phyloP scores from a whole-genome alignment of 352 stramenopile species.

The Phytopythium sindhum region DNA sequence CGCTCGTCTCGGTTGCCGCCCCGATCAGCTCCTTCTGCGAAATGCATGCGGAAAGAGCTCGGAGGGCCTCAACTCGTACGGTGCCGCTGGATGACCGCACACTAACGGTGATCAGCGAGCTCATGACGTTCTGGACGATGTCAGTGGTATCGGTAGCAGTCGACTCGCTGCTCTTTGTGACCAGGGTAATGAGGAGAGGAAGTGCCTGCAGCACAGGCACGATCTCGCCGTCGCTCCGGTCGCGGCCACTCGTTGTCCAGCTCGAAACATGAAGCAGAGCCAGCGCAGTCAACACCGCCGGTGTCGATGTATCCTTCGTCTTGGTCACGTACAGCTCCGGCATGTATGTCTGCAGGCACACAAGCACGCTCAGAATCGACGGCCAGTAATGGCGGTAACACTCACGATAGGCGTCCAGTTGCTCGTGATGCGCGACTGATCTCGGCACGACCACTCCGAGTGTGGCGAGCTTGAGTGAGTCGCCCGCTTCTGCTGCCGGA shows the following conservation, averaged over 20 bases:
- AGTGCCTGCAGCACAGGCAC: conserved; percentile 32
- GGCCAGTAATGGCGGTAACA: conserved; percentile 6
- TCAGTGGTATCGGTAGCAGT: background rate
- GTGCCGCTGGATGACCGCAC: conserved; percentile 21
- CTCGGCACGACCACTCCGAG: background rate
- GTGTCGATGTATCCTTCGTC: conserved; percentile 15
- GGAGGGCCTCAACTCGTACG: conserved; percentile 38
- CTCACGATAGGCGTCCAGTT: conserved; percentile 5
- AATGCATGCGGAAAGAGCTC: conserved; percentile 35
- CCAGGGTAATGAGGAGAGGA: conserved; percentile 27
- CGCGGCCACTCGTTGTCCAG: conserved; percentile 27
- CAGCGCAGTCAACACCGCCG: conserved; percentile 29
- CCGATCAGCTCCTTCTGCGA: conserved; percentile 10
- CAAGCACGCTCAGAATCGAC: conserved; percentile 5
- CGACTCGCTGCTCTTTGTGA: background rate
- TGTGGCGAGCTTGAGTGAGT: conserved; percentile 7
- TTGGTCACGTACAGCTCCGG: conserved; percentile 11
- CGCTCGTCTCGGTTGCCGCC: background rate
- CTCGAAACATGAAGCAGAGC: conserved; percentile 47
- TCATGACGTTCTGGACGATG: conserved; percentile 18
- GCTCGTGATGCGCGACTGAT: background rate
- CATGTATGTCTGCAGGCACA: conserved; percentile 6
- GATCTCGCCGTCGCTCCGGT: conserved; percentile 24
- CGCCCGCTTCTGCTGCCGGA: conserved; percentile 2
- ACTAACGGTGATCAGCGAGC: conserved; percentile 33